These are phyloP conservation scores for Ophiosphaerella narmari DNA, from an alignment of 2,329 filamentous ascomycete species.

Conservation along the genomic window DNA sequence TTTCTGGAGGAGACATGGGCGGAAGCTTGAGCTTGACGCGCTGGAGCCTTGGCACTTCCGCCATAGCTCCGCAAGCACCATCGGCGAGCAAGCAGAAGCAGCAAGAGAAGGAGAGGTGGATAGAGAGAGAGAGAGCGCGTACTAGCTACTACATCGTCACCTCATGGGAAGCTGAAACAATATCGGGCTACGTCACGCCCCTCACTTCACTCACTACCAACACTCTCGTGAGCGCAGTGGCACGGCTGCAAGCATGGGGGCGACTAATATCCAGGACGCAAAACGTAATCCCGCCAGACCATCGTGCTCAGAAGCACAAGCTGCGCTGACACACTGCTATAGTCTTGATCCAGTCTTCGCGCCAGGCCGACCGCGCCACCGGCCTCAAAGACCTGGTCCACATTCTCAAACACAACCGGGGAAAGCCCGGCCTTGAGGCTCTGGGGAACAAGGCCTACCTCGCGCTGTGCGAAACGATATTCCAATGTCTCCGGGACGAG, in stretches of 20 bases:
- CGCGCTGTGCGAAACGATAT: slow-evolving; percentile 78
- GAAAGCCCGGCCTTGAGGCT: slow-evolving; percentile 45
- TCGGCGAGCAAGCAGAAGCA: background rate
- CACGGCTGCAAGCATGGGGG: slow-evolving; percentile 27
- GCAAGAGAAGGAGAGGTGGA: background rate
- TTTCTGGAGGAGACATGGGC: slow-evolving; percentile 24
- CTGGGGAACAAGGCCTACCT: slow-evolving; percentile 81
- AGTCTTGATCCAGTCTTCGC: slow-evolving; percentile 38
- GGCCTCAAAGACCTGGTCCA: slow-evolving; percentile 61
- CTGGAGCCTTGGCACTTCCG: slow-evolving; percentile 17
- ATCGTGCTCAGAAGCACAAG: slow-evolving; percentile 9
- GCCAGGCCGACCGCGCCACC: slow-evolving; percentile 51
- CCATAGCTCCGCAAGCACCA: slow-evolving; percentile 19
- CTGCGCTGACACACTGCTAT: slow-evolving; percentile 20
- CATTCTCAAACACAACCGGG: slow-evolving; percentile 60
- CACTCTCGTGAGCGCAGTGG: slow-evolving; percentile 4
- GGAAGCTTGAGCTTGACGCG: slow-evolving; percentile 21
- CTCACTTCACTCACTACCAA: slow-evolving; percentile 7
- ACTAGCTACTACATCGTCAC: no score
- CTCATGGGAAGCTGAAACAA: no score
- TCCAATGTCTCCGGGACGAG: slow-evolving; percentile 69
- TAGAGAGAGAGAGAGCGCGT: no score
- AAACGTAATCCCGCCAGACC: slow-evolving; percentile 28
- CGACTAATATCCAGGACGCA: slow-evolving; percentile 42
- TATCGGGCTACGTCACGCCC: slow-evolving; percentile 12